Percentiles rank a stretch among this genome's conserved stretches.
Evolutionary conservation across 257 asterid species (phyloP).

Genomic region (Petrea volubilis): DNA sequence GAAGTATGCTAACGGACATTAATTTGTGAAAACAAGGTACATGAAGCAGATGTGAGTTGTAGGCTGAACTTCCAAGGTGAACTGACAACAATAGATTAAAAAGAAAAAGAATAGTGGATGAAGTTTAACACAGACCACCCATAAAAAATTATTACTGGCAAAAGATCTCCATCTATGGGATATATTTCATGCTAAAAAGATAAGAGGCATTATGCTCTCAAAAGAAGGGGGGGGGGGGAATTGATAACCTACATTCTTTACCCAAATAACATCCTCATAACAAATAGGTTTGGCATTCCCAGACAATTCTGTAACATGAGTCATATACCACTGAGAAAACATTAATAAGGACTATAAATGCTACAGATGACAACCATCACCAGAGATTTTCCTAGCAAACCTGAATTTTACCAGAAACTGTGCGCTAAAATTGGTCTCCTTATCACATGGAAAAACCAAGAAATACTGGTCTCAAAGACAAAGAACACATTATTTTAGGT

Average conservation of each 20-base stretch:
- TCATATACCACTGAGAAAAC: neutral
- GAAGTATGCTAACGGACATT: neutral
- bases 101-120: neutral
- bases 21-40: neutral
- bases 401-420: neutral
- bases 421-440: neutral
- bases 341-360: neutral
- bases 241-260: neutral
- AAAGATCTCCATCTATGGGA: neutral
- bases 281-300: neutral
- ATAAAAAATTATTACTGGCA: neutral
- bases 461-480: neutral
- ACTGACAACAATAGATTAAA: neutral
- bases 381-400: neutral
- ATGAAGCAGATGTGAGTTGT: neutral
- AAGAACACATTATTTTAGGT: neutral
- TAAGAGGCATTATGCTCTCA: neutral
- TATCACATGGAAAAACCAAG: neutral
- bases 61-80: neutral
- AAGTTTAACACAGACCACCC: conserved; percentile 12
- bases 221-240: no score
- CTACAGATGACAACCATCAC: neutral
- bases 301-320: neutral
- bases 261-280: neutral
- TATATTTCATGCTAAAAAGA: neutral